A percentile compares a stretch with the other conserved stretches of the same genome.
phyloP scores from a whole-genome alignment of 108 stramenopile genomes.

The Skeletonema potamos region DNA sequence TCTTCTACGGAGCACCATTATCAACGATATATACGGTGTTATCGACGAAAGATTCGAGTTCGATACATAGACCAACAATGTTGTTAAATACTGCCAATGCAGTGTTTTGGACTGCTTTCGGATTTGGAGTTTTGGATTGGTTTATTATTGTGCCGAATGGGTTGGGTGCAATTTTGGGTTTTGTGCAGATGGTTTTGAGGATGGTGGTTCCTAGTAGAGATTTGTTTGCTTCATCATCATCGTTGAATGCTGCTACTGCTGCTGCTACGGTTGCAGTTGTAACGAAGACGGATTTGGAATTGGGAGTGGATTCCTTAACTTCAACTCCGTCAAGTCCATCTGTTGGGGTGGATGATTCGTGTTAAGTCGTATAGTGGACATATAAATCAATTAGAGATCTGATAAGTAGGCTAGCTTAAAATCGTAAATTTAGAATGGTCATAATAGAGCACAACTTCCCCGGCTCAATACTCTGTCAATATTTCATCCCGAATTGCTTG shows the following conservation, averaged over 20 bases:
- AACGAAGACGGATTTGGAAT: background rate
- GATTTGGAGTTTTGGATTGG: conserved; percentile 62
- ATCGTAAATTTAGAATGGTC: no score
- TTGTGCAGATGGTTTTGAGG: conserved; percentile 62
- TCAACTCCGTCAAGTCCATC: no score
- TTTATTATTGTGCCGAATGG: conserved; percentile 75
- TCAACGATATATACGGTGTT: conserved; percentile 66
- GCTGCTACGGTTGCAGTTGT: background rate
- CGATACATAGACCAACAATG: conserved; percentile 50
- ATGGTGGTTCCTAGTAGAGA: conserved; percentile 12
- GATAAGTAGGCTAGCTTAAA: no score
- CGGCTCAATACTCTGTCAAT: no score
- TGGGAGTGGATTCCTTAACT: no score
- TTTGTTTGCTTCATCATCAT: background rate
- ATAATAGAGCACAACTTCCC: no score
- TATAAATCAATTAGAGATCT: no score
- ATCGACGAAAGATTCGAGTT: conserved; percentile 35
- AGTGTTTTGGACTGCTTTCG: conserved; percentile 73
- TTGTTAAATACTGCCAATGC: conserved; percentile 59
- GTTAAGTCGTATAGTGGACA: no score
- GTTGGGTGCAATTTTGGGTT: conserved; percentile 61
- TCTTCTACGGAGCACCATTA: conserved; percentile 86
- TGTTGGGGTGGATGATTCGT: no score
- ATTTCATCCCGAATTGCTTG: no score
- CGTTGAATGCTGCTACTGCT: background rate